Conservation (phyloP, 345 rosid genomes). For the Brassica juncea region DNA sequence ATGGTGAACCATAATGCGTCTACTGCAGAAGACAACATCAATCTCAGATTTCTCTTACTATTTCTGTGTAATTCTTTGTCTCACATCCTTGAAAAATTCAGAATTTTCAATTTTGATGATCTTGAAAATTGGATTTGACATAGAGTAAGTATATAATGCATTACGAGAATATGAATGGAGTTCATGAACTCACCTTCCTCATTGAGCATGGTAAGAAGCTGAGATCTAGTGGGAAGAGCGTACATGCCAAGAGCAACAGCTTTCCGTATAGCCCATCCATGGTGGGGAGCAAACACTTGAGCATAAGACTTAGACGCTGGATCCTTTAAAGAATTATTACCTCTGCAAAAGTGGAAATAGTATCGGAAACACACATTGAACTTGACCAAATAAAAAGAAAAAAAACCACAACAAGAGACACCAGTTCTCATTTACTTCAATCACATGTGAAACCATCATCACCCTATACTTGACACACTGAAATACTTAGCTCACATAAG, state of each 20-base stretch:
- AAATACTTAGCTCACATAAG: background rate
- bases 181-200: conserved; percentile 77
- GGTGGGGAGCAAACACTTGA: conserved; percentile 91
- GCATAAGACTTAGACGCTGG: conserved; percentile 92
- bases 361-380: background rate
- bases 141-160: background rate
- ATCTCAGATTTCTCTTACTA: background rate
- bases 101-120: background rate
- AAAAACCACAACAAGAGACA: background rate
- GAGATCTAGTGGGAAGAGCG: conserved; percentile 85
- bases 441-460: background rate
- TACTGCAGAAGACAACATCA: conserved; percentile 6
- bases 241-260: conserved; percentile 96
- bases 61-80: background rate
- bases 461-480: background rate
- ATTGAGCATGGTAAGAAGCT: conserved; percentile 71
- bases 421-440: background rate
- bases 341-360: conserved; percentile 45
- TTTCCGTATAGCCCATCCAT: conserved; percentile 91
- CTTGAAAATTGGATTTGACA: background rate
- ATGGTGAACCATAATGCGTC: background rate
- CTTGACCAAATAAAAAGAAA: background rate
- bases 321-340: conserved; percentile 67
- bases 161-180: conserved; percentile 22
- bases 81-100: too few relatives aligned